Base-by-base conservation (phyloP, 345 rosid species). In the Eucalyptus victrix region DNA sequence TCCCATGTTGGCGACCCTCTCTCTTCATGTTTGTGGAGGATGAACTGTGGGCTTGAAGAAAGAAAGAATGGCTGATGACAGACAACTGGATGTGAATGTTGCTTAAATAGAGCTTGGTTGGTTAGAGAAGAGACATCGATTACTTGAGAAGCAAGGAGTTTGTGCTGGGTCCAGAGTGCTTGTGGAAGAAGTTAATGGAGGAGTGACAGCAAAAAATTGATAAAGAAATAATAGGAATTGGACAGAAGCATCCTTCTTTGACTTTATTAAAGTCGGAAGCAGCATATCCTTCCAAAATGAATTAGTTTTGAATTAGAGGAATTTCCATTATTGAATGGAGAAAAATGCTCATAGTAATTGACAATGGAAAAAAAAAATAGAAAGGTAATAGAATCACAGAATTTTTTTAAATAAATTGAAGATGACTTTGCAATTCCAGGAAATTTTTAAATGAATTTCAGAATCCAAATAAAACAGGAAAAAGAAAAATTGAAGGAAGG, bases 1-100 rank as follows among this genome's bases (percentile, higher is more conserved):
- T 58, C 87, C 96, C 98, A 87, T 94, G 97, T 86, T 92, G 98
- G 83, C 95, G 94, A 86, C 97, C 95, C 91, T 95, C 95, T 54
- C 97, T 88, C 93, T 92, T 95, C 99, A 96, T 97, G 67, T 86
- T 89, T 34, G 72, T 28, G 11, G 51, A 49, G 69, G 65, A 45
- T n/a, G 81, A 24, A 49, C 32, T 85, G 93, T 30, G 87, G 80
- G 90, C 85, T 83, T 8, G 69, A 54, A 12, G 51, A 54, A 72
- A 86, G 67, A 34, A 47, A 49, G 15, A 18, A 32, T 14, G 17
- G 67, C 62, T 54, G 62, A 37, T 49, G 26, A 53, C 40, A 51
- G 85, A 86, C 37, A 47, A 62, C 49, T 37, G 72, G 42, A 80
- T 19, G 49, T 28, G 45, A 80, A 42, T 3, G 49, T 65, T 88